These are phyloP conservation scores for Sordariomycetes sp. DNA, from an alignment of 2,329 filamentous ascomycete genomes.

Conservation along the genomic window DNA sequence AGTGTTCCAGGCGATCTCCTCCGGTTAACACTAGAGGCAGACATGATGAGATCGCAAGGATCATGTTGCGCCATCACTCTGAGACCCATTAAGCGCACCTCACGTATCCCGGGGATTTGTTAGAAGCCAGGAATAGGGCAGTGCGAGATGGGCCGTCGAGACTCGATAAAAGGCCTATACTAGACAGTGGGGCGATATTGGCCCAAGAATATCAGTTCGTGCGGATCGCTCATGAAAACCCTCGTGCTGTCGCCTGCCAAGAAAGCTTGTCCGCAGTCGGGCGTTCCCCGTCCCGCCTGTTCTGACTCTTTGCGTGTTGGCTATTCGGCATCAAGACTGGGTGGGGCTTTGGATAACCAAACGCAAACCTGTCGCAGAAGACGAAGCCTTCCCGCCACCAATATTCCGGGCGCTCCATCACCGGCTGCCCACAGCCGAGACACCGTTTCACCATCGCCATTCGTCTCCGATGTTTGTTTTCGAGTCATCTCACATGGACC, in stretches of 20 bases:
- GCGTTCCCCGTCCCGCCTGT: not conserved
- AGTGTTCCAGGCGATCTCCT: constrained; percentile 2
- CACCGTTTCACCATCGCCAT: too few relatives aligned
- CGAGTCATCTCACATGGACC: too few relatives aligned
- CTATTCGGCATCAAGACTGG: not conserved
- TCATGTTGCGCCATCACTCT: not conserved
- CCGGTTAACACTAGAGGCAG: not conserved
- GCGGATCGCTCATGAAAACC: not conserved
- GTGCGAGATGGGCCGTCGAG: not conserved
- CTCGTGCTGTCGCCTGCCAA: not conserved
- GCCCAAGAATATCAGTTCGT: not conserved
- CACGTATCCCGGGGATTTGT: not conserved
- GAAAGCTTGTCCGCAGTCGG: not conserved
- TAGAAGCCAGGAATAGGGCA: not conserved
- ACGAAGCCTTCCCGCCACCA: not conserved
- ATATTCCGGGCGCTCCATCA: not conserved
- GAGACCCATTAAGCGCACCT: not conserved
- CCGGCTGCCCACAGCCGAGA: too few relatives aligned
- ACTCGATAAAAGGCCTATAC: not conserved
- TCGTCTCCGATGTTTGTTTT: too few relatives aligned
- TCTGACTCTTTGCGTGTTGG: not conserved
- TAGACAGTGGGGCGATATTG: not conserved
- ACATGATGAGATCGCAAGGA: not conserved
- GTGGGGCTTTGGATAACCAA: not conserved
- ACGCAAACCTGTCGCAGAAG: not conserved